These are phyloP conservation scores for Beauveria varroae DNA, from an alignment of 2,329 filamentous ascomycete species.

Conservation along the genomic window DNA sequence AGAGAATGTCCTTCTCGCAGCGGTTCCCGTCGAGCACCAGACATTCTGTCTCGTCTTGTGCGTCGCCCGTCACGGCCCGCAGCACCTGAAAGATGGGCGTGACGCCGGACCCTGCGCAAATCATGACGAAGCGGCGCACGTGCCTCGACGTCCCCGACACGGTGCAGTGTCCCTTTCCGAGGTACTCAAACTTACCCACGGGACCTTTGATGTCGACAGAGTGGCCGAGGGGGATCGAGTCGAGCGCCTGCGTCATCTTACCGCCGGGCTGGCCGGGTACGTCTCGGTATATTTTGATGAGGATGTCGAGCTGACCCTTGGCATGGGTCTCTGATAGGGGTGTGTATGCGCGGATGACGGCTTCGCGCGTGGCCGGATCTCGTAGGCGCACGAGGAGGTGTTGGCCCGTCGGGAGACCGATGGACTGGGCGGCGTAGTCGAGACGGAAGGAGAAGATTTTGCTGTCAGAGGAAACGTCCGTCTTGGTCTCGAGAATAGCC, in stretches of 20 bases:
- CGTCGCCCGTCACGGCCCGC: conserved; percentile 61
- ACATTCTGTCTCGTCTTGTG: conserved; percentile 57
- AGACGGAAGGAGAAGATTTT: conserved; percentile 76
- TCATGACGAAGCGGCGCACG: conserved; percentile 71
- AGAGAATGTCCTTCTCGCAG: conserved; percentile 73
- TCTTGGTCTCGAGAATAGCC: conserved; percentile 60
- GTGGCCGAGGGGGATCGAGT: conserved; percentile 63
- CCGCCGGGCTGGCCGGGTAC: conserved; percentile 53
- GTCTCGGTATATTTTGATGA: conserved; percentile 77
- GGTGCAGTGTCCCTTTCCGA: conserved; percentile 55
- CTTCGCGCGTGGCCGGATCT: conserved; percentile 61
- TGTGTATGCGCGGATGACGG: conserved; percentile 81
- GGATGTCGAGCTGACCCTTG: conserved; percentile 60
- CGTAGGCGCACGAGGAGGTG: conserved; percentile 78
- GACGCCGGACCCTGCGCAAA: conserved; percentile 82
- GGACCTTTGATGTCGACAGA: conserved; percentile 82
- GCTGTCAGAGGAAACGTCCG: conserved; percentile 66
- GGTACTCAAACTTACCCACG: conserved; percentile 77
- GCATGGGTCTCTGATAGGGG: conserved; percentile 61
- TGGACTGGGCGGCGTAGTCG: conserved; percentile 58
- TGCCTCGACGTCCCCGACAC: conserved; percentile 49
- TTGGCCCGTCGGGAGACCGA: conserved; percentile 77
- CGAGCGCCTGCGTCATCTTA: conserved; percentile 74
- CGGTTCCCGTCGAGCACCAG: conserved; percentile 74
- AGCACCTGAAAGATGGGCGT: conserved; percentile 88